Conservation (phyloP, 2,329 filamentous ascomycete genomes). For the Pseudocercospora ulei region DNA sequence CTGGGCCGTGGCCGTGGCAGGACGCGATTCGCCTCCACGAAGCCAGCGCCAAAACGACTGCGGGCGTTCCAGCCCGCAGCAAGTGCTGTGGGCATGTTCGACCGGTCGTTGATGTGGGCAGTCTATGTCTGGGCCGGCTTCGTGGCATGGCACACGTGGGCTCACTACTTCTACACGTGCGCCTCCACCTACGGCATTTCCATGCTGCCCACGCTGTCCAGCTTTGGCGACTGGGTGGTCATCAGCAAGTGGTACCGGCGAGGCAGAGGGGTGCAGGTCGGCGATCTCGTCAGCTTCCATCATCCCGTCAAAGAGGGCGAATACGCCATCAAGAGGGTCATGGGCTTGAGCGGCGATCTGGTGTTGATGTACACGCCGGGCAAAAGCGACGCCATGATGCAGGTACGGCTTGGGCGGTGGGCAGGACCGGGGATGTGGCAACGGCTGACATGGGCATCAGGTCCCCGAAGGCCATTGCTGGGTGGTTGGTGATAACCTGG, state of each 20-base stretch:
- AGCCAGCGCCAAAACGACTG: neutral
- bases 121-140: neutral
- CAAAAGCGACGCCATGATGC: constrained; percentile 47
- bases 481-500: constrained; percentile 78
- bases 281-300: constrained; percentile 71
- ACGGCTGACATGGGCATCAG: constrained; percentile 41
- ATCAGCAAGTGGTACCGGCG: constrained; percentile 58
- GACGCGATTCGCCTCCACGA: neutral
- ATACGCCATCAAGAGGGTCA: constrained; percentile 66
- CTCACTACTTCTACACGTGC: constrained; percentile 51
- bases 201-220: constrained; percentile 77
- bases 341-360: constrained; percentile 54
- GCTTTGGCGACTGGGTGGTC: constrained; percentile 58
- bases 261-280: constrained; percentile 60
- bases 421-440: neutral
- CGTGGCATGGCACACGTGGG: constrained; percentile 2
- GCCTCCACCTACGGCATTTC: constrained; percentile 60
- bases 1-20: neutral
- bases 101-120: neutral
- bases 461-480: constrained; percentile 88
- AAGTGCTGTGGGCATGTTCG: neutral
- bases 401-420: constrained; percentile 42
- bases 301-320: constrained; percentile 53
- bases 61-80: neutral
- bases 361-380: constrained; percentile 56